Evolutionary conservation across 345 rosid species (phyloP), one percentile per base, ranked within the genome.

Genomic region (Syzygium aqueum): DNA sequence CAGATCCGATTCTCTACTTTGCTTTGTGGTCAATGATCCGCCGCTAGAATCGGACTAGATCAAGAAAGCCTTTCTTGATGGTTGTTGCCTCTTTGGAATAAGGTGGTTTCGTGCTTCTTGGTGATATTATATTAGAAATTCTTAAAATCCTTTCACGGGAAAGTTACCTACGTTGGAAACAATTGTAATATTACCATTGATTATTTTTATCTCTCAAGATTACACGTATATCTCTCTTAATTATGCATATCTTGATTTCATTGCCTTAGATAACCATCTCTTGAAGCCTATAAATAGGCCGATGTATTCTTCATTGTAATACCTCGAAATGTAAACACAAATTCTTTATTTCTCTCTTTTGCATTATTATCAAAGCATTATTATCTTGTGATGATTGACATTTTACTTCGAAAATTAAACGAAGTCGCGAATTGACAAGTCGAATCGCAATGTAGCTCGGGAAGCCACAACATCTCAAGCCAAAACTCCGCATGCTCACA

Each of bases 241-340:
- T 43, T 43, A 7, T 6, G 46, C 7, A 43, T 43, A 43, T 43
- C 46, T 43, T 43, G 46, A 43, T 43, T 43, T 43, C 3, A 43
- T 43, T 43, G 46, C 46, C 46, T 43, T 1, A 43, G 7, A 43
- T 43, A 43, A 43, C 46, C 46, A 43, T 43, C 4, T 43, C 46
- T 3, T 43, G 46, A 43, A 43, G 3, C 46, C 15, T 51, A 51
- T 13, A 51, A 51, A 52, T 52, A 52, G 85, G 37, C 51, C n/a
- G 51, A 88, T 85, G 87, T 88, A 56, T 51, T 57, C 33, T 73
- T 85, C 33, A 88, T 54, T 82, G 80, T 85, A 28, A 88, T 50
- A 33, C 67, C 21, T 61, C 21, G 30, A 51, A 25, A 27, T 21
- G 3, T 4, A 6, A 5, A 59, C 40, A 27, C 65, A 40, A 16